A percentile compares a stretch with the other conserved stretches of the same genome.
phyloP scores from a whole-genome alignment of 2,329 filamentous ascomycete genomes.

The Monosporascus cannonballus region DNA sequence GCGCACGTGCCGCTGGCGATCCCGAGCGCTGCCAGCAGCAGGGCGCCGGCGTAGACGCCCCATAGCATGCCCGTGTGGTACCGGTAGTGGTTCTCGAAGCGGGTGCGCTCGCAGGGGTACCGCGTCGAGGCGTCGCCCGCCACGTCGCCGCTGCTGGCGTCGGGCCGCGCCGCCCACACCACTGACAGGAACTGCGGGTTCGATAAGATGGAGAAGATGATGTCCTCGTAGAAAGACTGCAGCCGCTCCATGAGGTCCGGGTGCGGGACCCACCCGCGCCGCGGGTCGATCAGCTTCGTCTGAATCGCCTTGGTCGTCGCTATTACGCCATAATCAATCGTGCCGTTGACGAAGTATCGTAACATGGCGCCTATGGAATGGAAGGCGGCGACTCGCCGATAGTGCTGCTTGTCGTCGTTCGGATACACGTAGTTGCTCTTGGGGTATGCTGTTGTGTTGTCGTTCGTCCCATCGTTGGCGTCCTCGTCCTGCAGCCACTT shows the following conservation, averaged over 20 bases:
- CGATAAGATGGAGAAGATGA: slow-evolving; percentile 30
- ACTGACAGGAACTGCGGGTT: slow-evolving; percentile 30
- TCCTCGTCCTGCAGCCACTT: slow-evolving; percentile 19
- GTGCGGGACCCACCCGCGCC: slow-evolving; percentile 26
- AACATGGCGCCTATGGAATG: slow-evolving; percentile 29
- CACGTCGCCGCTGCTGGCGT: slow-evolving; percentile 17
- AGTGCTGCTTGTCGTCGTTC: slow-evolving; percentile 13
- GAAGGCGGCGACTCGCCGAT: slow-evolving; percentile 28
- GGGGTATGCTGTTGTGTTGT: slow-evolving; percentile 28
- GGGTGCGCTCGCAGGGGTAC: slow-evolving; percentile 27
- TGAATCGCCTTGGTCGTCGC: slow-evolving; percentile 30
- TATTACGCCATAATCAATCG: slow-evolving; percentile 21
- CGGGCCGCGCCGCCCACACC: slow-evolving; percentile 27
- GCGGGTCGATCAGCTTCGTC: slow-evolving; percentile 34
- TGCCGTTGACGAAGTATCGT: slow-evolving; percentile 28
- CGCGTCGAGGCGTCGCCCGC: slow-evolving; percentile 10
- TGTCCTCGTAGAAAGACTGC: slow-evolving; percentile 30
- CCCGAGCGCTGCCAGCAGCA: slow-evolving; percentile 22
- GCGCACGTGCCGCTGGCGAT: slow-evolving; percentile 29
- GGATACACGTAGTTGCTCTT: slow-evolving; percentile 26
- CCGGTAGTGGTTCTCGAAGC: slow-evolving; percentile 26
- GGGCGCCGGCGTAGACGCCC: slow-evolving; percentile 28
- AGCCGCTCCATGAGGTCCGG: slow-evolving; percentile 22
- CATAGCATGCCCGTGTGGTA: slow-evolving; percentile 30
- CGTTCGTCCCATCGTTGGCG: slow-evolving; percentile 29